These are phyloP conservation scores for Starmerella lactis-condensi DNA, from an alignment of 805 yeast species.

Conservation along the genomic window DNA sequence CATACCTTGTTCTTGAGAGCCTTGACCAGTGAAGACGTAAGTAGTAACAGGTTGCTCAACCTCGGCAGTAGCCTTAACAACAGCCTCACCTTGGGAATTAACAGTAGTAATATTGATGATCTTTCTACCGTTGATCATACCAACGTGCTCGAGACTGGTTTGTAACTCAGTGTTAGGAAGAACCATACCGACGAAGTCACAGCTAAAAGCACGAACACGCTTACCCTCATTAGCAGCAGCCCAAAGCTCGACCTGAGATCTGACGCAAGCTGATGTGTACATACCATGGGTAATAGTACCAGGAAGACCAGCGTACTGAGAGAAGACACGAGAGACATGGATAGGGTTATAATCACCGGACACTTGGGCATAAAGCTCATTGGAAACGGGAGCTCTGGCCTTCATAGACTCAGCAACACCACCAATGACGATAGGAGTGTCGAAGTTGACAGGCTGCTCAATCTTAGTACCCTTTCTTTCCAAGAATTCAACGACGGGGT, in stretches of 20 bases:
- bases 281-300: constrained; percentile 99
- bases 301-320: constrained; percentile 79
- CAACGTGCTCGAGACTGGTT: constrained; percentile 81
- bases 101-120: constrained; percentile 78
- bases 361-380: constrained; percentile 90
- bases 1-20: constrained; percentile 99
- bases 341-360: constrained; percentile 98
- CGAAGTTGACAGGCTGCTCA: constrained; percentile 84
- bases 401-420: constrained; percentile 25
- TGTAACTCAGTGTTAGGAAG: constrained; percentile 81
- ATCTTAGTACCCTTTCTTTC: constrained; percentile 79
- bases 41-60: constrained; percentile 96
- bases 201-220: constrained; percentile 85
- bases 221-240: constrained; percentile 94
- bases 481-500: constrained; percentile 91
- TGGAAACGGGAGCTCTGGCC: constrained; percentile 75
- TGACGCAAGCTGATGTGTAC: constrained; percentile 91
- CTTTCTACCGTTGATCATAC: constrained; percentile 99
- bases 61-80: constrained; percentile 89
- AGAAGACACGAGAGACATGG: constrained; percentile 89
- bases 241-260: constrained; percentile 92
- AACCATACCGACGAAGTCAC: constrained; percentile 90
- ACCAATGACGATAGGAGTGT: constrained; percentile 65
- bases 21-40: constrained; percentile 97
- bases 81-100: constrained; percentile 60